Percentiles rank a stretch among this genome's conserved stretches.
Evolutionary conservation across 805 yeast species (phyloP).

Genomic region (Kregervanrija delftensis): DNA sequence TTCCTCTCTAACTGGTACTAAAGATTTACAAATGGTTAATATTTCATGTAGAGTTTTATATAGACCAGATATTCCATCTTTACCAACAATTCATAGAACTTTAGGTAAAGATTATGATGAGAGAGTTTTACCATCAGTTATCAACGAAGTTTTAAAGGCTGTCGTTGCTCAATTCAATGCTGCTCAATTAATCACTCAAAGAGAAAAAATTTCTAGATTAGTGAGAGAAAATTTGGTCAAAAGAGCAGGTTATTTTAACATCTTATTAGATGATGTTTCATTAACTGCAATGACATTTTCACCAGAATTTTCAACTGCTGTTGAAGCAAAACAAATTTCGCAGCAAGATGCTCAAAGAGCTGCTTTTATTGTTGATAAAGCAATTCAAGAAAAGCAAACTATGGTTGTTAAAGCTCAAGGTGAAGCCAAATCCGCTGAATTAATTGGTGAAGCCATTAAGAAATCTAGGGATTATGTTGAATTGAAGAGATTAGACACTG

Average conservation of each 20-base stretch:
- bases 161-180: conserved; percentile 99
- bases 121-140: conserved; percentile 92
- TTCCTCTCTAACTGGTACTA: conserved; percentile 94
- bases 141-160: conserved; percentile 91
- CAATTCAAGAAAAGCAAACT: conserved; percentile 96
- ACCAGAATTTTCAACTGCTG: conserved; percentile 96
- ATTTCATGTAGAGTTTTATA: conserved; percentile 97
- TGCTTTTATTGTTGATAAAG: conserved; percentile 93
- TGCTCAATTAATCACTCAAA: conserved; percentile 96
- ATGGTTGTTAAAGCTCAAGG: conserved; percentile 96
- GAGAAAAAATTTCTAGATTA: conserved; percentile 89
- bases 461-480: conserved; percentile 95
- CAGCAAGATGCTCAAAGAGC: conserved; percentile 99
- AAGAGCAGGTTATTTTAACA: conserved; percentile 86
- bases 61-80: conserved; percentile 70
- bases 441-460: conserved; percentile 98
- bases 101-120: conserved; percentile 94
- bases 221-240: conserved; percentile 87
- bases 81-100: conserved; percentile 86
- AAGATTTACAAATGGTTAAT: conserved; percentile 97
- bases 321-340: conserved; percentile 97
- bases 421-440: conserved; percentile 96
- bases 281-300: conserved; percentile 95
- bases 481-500: conserved; percentile 93
- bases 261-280: conserved; percentile 89